Conservation (phyloP, 2,329 filamentous ascomycete genomes). For the Cladosporium sp. region DNA sequence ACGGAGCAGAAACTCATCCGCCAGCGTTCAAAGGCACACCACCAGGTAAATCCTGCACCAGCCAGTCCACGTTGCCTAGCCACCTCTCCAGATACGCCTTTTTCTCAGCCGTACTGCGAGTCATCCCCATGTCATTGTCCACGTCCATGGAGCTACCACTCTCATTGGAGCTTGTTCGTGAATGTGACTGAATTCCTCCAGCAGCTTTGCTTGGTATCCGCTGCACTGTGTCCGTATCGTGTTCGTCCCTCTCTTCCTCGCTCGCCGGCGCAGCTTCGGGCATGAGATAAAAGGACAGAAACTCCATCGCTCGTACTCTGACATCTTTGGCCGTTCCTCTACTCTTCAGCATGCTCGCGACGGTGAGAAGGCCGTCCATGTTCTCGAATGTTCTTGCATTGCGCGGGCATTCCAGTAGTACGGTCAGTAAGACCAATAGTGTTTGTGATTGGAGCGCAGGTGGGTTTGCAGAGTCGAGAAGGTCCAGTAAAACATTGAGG, state of each 20-base stretch:
- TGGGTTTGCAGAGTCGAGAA: constrained; percentile 85
- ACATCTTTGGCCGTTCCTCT: constrained; percentile 81
- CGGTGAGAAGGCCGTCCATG: constrained; percentile 84
- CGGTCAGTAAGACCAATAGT: constrained; percentile 83
- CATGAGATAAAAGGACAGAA: constrained; percentile 98
- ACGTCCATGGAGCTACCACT: constrained; percentile 27
- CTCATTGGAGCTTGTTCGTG: constrained; percentile 31
- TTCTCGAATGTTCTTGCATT: constrained; percentile 91
- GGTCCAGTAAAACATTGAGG: constrained; percentile 96
- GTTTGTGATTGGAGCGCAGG: constrained; percentile 88
- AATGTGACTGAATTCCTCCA: constrained; percentile 16
- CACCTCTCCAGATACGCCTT: constrained; percentile 44
- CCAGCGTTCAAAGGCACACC: not conserved
- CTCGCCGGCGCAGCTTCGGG: constrained; percentile 59
- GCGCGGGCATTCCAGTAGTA: constrained; percentile 76
- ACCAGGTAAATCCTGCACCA: constrained; percentile 6
- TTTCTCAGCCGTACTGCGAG: constrained; percentile 74
- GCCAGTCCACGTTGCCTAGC: constrained; percentile 11
- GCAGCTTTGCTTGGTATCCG: constrained; percentile 23
- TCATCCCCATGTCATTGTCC: constrained; percentile 38
- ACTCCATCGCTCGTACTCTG: constrained; percentile 94
- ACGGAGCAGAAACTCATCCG: not conserved
- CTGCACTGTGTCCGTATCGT: constrained; percentile 25
- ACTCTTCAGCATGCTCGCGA: constrained; percentile 90
- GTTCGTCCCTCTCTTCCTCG: constrained; percentile 19